These are phyloP conservation scores for Elongisporangium undulatum DNA, from an alignment of 352 stramenopile species.

Conservation along the genomic window DNA sequence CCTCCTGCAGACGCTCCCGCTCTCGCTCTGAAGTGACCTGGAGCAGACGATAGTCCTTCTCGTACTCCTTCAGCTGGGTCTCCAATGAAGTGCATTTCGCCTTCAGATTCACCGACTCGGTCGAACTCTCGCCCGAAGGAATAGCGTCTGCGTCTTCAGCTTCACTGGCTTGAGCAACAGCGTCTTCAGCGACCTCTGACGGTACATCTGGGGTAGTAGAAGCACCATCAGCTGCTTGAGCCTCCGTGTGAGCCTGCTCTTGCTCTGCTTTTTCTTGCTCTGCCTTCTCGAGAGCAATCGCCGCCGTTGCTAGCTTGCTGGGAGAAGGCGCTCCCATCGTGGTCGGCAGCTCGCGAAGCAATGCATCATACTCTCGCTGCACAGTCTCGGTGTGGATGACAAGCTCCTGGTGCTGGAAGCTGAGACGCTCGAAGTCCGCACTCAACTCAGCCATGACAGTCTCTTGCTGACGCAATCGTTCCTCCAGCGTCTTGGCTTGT, in stretches of 20 bases:
- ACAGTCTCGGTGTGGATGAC: conserved; percentile 74
- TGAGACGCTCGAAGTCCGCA: conserved; percentile 69
- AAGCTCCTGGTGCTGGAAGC: conserved; percentile 81
- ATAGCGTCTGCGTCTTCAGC: neutral
- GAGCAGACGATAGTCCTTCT: conserved; percentile 61
- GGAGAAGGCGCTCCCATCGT: conserved; percentile 19
- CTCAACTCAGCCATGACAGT: conserved; percentile 48
- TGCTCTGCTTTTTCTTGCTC: conserved; percentile 23
- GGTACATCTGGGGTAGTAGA: neutral
- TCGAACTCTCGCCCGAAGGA: conserved; percentile 8
- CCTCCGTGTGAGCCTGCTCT: conserved; percentile 7
- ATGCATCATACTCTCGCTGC: conserved; percentile 60
- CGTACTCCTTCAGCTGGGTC: conserved; percentile 59
- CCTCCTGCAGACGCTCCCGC: conserved; percentile 55
- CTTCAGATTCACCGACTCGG: conserved; percentile 42
- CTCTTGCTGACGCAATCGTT: conserved; percentile 64
- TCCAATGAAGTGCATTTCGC: conserved; percentile 48
- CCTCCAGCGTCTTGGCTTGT: conserved; percentile 54
- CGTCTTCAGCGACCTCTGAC: conserved; percentile 5
- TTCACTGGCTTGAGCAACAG: neutral
- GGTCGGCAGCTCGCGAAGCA: conserved; percentile 52
- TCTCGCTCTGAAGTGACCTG: conserved; percentile 53
- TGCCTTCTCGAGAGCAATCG: conserved; percentile 18
- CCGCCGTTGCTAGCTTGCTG: conserved; percentile 33
- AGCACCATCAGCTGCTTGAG: conserved; percentile 9